These are phyloP conservation scores for Phytopythium vexans DNA, from an alignment of 352 stramenopile species.

Conservation along the genomic window DNA sequence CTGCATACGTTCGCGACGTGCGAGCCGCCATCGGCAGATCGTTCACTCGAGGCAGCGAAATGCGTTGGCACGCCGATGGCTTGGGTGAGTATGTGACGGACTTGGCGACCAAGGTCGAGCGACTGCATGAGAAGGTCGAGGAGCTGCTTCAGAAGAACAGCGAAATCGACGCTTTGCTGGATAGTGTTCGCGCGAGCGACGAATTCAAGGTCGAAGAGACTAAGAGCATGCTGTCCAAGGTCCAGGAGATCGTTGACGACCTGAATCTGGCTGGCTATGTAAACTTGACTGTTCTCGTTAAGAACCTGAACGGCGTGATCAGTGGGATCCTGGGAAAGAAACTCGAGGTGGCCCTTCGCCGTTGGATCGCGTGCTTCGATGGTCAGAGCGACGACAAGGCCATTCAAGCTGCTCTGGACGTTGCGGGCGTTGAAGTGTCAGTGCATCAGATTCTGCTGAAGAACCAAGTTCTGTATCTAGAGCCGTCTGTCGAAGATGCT, in stretches of 20 bases:
- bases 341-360: conserved; percentile 52
- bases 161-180: conserved; percentile 91
- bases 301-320: conserved; percentile 89
- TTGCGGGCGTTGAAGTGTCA: conserved; percentile 36
- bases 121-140: conserved; percentile 98
- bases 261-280: conserved; percentile 94
- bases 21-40: conserved; percentile 86
- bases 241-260: conserved; percentile 93
- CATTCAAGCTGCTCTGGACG: conserved; percentile 40
- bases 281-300: conserved; percentile 91
- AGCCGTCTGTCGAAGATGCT: conserved; percentile 93
- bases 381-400: conserved; percentile 58
- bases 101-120: conserved; percentile 91
- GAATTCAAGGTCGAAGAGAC: conserved; percentile 54
- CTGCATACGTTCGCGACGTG: conserved; percentile 77
- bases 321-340: conserved; percentile 82
- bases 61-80: conserved; percentile 86
- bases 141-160: conserved; percentile 92
- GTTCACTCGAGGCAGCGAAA: conserved; percentile 86
- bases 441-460: conserved; percentile 94
- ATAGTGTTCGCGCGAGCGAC: conserved; percentile 53
- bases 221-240: conserved; percentile 68
- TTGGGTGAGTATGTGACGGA: conserved; percentile 86
- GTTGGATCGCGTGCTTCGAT: conserved; percentile 72
- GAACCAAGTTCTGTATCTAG: conserved; percentile 96